Base-by-base conservation (phyloP, 805 yeast genomes). In the Komagataella mondaviorum region DNA sequence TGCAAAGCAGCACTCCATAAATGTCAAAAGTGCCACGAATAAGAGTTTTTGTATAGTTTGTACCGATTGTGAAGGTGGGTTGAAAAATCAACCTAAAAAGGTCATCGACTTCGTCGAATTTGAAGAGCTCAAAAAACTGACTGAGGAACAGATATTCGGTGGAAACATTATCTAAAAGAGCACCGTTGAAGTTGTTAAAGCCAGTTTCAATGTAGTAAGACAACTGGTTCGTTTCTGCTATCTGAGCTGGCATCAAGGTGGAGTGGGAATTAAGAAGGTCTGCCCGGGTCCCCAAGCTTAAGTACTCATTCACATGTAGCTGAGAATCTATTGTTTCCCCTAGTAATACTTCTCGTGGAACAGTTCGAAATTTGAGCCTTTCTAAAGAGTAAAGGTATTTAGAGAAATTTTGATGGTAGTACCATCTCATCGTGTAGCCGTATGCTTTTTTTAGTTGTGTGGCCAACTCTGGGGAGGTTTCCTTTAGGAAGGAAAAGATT, bases 351-450 rank as follows among this genome's bases (percentile, higher is more conserved):
- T 71, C 71, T 52, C 70, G 73, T 55, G 83, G 93, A 6, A 83
- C 76, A 20, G 67, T 66, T 50, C 73, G 71, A 16, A 82, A 56
- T 46, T 75, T 77, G 53, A 88, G 64, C 56, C 79, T 80, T 54
- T 85, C 85, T 49, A 90, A 65, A 1, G 95, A 80, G 54, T 82
- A 78, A 44, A 83, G 65, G 66, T 89, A 90, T 55, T 89, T 78
- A 16, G 83, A 80, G 60, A 90, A 91, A 57, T 85, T 78, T 52
- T 84, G 76, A 53, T 76, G 72, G 63, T 93, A 93, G 68, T 91
- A 93, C 99, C 99, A 93, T 59, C 78, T 72, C 87, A 93, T 90
- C 2, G 98, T 91, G 59, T 81, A 81, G 17, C 82, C 69, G 63
- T 93, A 93, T 0, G 97, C 98, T 58, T 77, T 76, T 51, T 81